Conservation (phyloP, 2,329 filamentous ascomycete species). For the Aspergillus sp. region DNA sequence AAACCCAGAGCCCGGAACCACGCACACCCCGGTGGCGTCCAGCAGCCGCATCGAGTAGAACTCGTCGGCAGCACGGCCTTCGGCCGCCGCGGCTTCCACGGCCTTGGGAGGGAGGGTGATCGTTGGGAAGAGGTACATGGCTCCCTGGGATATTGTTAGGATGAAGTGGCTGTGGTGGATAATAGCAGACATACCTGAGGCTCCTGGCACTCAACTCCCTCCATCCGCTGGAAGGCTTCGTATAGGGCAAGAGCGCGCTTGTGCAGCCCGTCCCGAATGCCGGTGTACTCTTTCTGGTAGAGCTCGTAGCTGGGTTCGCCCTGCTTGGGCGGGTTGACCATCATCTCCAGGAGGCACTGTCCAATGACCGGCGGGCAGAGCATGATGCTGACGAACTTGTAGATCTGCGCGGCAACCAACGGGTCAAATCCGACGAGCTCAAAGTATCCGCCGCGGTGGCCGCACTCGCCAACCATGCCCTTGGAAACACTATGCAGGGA, state of each 20-base stretch:
- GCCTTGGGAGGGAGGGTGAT: slow-evolving; percentile 73
- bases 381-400: slow-evolving; percentile 97
- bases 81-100: slow-evolving; percentile 61
- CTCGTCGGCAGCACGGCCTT: slow-evolving; percentile 71
- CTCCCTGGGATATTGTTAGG: slow-evolving; percentile 48
- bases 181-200: slow-evolving; percentile 50
- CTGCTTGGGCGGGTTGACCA: slow-evolving; percentile 85
- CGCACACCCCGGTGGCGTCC: slow-evolving; percentile 88
- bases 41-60: slow-evolving; percentile 89
- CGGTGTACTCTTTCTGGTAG: slow-evolving; percentile 76
- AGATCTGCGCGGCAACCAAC: slow-evolving; percentile 82
- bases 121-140: slow-evolving; percentile 98
- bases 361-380: slow-evolving; percentile 91
- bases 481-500: slow-evolving; percentile 92
- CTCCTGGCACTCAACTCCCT: slow-evolving; percentile 81
- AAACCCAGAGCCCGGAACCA: slow-evolving; percentile 86
- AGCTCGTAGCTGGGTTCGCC: slow-evolving; percentile 77
- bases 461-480: slow-evolving; percentile 98
- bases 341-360: slow-evolving; percentile 92
- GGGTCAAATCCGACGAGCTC: slow-evolving; percentile 85
- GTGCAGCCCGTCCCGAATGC: slow-evolving; percentile 68
- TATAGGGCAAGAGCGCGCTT: slow-evolving; percentile 77
- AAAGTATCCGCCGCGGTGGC: slow-evolving; percentile 95
- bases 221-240: slow-evolving; percentile 86
- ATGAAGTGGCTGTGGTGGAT: slow-evolving; percentile 1